Base-by-base conservation (phyloP, 345 rosid genomes). In the Aquilaria malaccensis region DNA sequence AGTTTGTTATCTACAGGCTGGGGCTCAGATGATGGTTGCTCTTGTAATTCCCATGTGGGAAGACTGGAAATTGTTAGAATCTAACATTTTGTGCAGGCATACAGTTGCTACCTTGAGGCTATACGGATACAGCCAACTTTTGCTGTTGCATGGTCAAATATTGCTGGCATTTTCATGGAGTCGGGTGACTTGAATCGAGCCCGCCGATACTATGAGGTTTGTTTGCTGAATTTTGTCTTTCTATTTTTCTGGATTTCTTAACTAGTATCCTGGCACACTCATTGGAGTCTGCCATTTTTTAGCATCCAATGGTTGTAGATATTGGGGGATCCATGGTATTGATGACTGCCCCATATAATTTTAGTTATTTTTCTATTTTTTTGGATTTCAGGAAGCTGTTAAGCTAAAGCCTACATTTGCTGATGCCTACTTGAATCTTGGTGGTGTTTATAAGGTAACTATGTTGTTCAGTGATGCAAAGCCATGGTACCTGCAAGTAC, bases 71-170 rank as follows among this genome's bases (percentile, higher is more conserved):
- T 78, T 73, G 87, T 85, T 75, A 81, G 89, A 79, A 77, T 81
- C 86, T 85, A 79, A 83, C 76, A 50, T 79, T 84, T 85, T 86
- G 79, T 86, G 90, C 93, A 95, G 99, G 99, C 99, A 65, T 88
- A 82, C 83, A 85, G 91, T 73, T 95, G 97, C 74, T 95, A 95
- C 72, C 76, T 88, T 50, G 97, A 94, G 85, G 96, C 97, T 71
- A 64, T 94, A 58, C 92, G 93, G 52, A 94, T 94, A 69, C 97
- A 94, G 69, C 99, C 99, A 52, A 86, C 78, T 45, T 95, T 90
- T 82, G 96, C 99, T n/a, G 82, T 91, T 66, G 99, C 99, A 29
- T 95, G 99, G 97, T 95, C 97, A 31, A 95, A 91, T 79, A 91
- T 95, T 77, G 99, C 97, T 52, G 97, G 95, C 73, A 95, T 95